Base-by-base conservation (phyloP, 495 filamentous ascomycete species). In the Baudoinia panamericana region DNA sequence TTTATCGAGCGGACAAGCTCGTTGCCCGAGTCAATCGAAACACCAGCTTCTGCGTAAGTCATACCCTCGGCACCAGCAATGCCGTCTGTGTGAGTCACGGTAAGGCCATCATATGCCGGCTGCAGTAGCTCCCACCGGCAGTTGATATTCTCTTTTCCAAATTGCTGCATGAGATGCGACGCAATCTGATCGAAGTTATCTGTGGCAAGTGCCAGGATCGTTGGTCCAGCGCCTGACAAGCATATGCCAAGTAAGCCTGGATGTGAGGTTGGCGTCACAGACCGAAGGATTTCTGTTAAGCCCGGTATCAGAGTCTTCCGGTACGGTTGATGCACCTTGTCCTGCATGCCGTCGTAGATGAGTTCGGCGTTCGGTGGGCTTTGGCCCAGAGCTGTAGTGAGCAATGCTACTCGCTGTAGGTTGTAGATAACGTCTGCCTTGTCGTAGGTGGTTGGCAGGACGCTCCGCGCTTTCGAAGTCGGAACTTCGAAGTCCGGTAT, bases 301-400 rank as follows among this genome's bases (percentile, higher is more conserved):
- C 90, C 87, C 1, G 88, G 90, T 46, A 97, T 87, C 35, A 97
- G 69, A 10, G 69, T 78, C 57, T 82, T 76, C 30, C 90, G 76
- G 62, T 96, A 94, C 8, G 83, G 88, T 59, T 97, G 90, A 60
- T 97, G 90, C 27, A 97, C 69, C 59, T 84, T 90, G 64, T 97
- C 90, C 62, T 93, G 86, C 90, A 97, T 97, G 20, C 84, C 88
- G 20, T 86, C 70, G 65, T 84, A 93, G 57, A 97, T 96, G 60
- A 85, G 78, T 46, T 86, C 79, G 27, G 88, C 74, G 54, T 94
- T 78, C n/a, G 86, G 88, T 5, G 90, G 90, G 12, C 78, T 84
- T 46, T 79, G 72, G 31, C 86, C 86, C 45, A 97, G 66, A 2
- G 85, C 85, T 4, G 78, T 76, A 10, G 87, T 83, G 9, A 97